A percentile compares a stretch with the other conserved stretches of the same genome.
Conservation (phyloP, 1,284 basidiomycete species). For the Kalmanozyma brasiliensis region DNA sequence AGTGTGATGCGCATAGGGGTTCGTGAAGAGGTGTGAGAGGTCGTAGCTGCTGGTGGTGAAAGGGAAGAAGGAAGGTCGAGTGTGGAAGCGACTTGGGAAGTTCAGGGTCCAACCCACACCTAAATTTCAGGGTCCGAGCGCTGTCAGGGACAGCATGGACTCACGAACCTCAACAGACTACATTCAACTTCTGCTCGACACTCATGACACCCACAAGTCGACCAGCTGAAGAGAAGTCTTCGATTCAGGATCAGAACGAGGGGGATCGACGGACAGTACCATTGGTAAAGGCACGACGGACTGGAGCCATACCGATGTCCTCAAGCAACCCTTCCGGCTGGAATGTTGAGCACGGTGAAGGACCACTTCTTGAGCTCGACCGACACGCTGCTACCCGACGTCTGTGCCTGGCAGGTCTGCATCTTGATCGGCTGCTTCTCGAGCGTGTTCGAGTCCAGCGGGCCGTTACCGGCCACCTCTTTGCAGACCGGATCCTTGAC, state of each 20-base stretch:
- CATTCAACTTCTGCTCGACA: no score
- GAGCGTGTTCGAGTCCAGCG: constrained; percentile 43
- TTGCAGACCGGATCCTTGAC: constrained; percentile 1
- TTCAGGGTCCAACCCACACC: constrained; percentile 24
- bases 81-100: background rate
- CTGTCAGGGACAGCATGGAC: background rate
- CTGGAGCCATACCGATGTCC: background rate
- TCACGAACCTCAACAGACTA: background rate
- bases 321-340: background rate
- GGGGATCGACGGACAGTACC: background rate
- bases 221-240: no score
- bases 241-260: no score
- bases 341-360: constrained; percentile 30
- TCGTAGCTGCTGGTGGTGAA: no score
- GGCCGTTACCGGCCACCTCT: constrained; percentile 31
- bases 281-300: background rate
- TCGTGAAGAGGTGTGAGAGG: no score
- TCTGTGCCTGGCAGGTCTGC: constrained; percentile 12
- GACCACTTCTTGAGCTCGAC: constrained; percentile 33
- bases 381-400: background rate
- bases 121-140: constrained; percentile 11
- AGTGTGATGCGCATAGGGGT: no score
- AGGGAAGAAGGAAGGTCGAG: no score
- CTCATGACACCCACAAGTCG: no score
- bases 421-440: constrained; percentile 27